Conservation (phyloP, 1,284 basidiomycete genomes). For the Cryptococcus deneoformans region DNA sequence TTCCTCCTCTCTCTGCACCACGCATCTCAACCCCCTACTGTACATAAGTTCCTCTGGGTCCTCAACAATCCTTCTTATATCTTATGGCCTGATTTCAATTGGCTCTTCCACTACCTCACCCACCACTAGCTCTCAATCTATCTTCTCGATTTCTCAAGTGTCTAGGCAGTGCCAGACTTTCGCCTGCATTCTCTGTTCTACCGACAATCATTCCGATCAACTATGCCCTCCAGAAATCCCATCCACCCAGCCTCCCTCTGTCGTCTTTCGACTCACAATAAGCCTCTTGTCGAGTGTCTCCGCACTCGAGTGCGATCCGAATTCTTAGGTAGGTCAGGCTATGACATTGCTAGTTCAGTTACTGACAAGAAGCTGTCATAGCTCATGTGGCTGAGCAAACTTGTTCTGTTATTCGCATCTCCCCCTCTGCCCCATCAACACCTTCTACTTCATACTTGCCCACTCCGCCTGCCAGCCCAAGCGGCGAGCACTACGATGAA, state of each 20-base stretch:
- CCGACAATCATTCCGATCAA: constrained; percentile 1
- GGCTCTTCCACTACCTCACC: not conserved
- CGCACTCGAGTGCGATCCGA: constrained; percentile 53
- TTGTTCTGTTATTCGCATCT: constrained; percentile 42
- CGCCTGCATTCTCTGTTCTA: not conserved
- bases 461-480: constrained; percentile 61
- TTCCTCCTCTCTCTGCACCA: too few species aligned
- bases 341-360: not conserved
- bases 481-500: constrained; percentile 44
- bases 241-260: constrained; percentile 62
- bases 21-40: too few species aligned
- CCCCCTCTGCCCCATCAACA: constrained; percentile 8
- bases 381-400: constrained; percentile 53
- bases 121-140: not conserved
- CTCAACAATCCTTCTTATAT: too few species aligned
- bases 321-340: constrained; percentile 63
- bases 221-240: constrained; percentile 23
- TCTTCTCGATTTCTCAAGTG: not conserved
- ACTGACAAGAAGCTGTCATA: constrained; percentile 11
- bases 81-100: not conserved
- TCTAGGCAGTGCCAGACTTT: not conserved
- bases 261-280: constrained; percentile 63
- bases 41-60: too few species aligned
- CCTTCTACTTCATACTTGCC: constrained; percentile 31
- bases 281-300: constrained; percentile 54